Conservation (phyloP, 495 filamentous ascomycete species). For the Hypoxylon perforatum region DNA sequence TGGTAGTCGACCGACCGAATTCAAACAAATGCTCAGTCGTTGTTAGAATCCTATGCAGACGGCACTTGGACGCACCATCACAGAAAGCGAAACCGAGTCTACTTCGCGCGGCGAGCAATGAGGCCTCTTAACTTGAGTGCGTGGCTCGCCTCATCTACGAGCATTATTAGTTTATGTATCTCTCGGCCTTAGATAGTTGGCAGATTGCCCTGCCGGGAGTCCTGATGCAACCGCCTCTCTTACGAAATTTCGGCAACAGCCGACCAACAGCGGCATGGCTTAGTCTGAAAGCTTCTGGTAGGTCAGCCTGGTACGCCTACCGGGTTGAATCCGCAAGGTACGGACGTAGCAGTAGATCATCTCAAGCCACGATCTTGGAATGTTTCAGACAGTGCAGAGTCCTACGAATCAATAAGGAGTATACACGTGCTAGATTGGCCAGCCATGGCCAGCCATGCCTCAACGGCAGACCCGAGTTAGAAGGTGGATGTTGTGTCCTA, state of each 20-base stretch:
- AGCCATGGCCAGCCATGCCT: neutral
- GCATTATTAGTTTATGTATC: neutral
- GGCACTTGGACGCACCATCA: neutral
- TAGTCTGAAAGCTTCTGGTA: slow-evolving; percentile 27
- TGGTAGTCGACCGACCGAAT: neutral
- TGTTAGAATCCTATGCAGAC: too few species aligned
- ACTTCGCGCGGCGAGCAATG: neutral
- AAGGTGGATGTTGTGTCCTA: neutral
- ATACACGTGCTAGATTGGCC: slow-evolving; percentile 24
- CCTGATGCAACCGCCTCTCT: slow-evolving; percentile 10
- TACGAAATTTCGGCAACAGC: slow-evolving; percentile 40
- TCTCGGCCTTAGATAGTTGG: slow-evolving; percentile 24
- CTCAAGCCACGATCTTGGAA: slow-evolving; percentile 43
- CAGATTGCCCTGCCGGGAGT: slow-evolving; percentile 12
- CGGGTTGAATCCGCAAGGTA: slow-evolving; percentile 44
- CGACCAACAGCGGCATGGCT: slow-evolving; percentile 38
- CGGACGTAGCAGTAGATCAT: slow-evolving; percentile 46
- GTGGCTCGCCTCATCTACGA: slow-evolving; percentile 17
- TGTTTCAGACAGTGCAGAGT: slow-evolving; percentile 38
- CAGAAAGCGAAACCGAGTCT: neutral
- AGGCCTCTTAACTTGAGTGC: slow-evolving; percentile 7
- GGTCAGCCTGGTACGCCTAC: slow-evolving; percentile 27
- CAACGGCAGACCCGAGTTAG: neutral
- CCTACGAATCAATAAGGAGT: slow-evolving; percentile 14
- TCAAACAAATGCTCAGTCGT: neutral